Conservation (phyloP, 2,329 filamentous ascomycete species). For the Diaporthe citrichinensis region DNA sequence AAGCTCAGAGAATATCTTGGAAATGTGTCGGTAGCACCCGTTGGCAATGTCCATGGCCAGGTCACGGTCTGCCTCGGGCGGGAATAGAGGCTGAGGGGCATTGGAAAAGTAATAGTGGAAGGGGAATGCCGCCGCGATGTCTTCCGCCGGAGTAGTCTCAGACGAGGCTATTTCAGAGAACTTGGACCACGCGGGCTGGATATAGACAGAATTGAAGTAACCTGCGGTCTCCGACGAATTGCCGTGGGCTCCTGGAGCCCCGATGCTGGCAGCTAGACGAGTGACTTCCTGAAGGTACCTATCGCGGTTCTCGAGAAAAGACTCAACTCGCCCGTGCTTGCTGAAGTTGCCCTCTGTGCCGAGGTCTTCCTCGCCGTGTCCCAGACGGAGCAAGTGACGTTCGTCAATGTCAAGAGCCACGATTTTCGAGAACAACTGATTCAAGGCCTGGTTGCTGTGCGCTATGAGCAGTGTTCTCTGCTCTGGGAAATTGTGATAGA, state of each 20-base stretch:
- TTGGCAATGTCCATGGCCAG: conserved; percentile 81
- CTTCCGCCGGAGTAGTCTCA: conserved; percentile 68
- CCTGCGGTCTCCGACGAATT: conserved; percentile 97
- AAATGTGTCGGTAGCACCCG: conserved; percentile 90
- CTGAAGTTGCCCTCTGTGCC: conserved; percentile 89
- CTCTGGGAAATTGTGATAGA: conserved; percentile 97
- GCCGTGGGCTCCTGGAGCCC: conserved; percentile 92
- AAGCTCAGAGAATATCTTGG: conserved; percentile 91
- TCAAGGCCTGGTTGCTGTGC: conserved; percentile 97
- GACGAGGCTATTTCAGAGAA: conserved; percentile 78
- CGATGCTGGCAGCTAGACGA: conserved; percentile 86
- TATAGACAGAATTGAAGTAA: conserved; percentile 95
- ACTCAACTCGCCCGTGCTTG: conserved; percentile 95
- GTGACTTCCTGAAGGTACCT: conserved; percentile 86
- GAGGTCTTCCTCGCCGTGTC: conserved; percentile 95
- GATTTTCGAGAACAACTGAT: conserved; percentile 98
- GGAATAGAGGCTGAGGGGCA: conserved; percentile 88
- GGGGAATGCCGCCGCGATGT: conserved; percentile 83
- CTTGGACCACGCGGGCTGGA: conserved; percentile 88
- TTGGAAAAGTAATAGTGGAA: conserved; percentile 91
- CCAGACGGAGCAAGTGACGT: conserved; percentile 90
- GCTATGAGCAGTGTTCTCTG: conserved; percentile 94
- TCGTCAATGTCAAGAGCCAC: conserved; percentile 96
- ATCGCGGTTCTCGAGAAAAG: conserved; percentile 90
- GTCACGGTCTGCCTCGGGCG: conserved; percentile 74